Conservation (phyloP, 1,284 basidiomycete genomes). For the Cryptococcus sp. region DNA sequence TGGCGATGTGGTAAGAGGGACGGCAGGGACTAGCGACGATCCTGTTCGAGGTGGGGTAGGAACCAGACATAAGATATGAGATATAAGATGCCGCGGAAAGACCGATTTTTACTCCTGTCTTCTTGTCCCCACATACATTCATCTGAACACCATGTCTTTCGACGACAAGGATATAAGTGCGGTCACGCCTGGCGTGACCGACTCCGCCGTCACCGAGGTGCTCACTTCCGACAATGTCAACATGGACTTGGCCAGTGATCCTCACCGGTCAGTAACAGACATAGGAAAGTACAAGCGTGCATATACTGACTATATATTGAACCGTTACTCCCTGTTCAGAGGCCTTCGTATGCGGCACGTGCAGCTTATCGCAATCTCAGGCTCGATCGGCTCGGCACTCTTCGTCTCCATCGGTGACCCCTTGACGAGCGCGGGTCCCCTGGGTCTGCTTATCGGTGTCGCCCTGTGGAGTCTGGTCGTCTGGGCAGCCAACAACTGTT, state of each 20-base stretch:
- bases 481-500: conserved; percentile 25
- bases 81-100: background rate
- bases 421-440: conserved; percentile 21
- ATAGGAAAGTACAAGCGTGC: background rate
- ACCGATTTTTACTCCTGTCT: background rate
- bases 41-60: too few relatives aligned
- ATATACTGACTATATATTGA: background rate
- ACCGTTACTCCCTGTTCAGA: conserved; percentile 11
- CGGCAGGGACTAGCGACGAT: too few relatives aligned
- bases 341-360: conserved; percentile 29
- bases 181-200: background rate
- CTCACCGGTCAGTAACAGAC: conserved; percentile 12
- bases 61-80: too few relatives aligned
- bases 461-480: conserved; percentile 26
- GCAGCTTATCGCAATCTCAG: conserved; percentile 29
- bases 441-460: conserved; percentile 26
- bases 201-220: conserved; percentile 3
- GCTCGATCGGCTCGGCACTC: conserved; percentile 27
- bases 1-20: too few relatives aligned
- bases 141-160: conserved; percentile 10
- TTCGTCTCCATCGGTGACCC: conserved; percentile 29
- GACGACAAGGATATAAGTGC: conserved; percentile 11
- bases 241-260: conserved; percentile 15
- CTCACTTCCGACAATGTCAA: background rate
- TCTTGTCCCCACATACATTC: background rate